phyloP scores from a whole-genome alignment of 73 alveolate species.

The Durusdinium trenchii region DNA sequence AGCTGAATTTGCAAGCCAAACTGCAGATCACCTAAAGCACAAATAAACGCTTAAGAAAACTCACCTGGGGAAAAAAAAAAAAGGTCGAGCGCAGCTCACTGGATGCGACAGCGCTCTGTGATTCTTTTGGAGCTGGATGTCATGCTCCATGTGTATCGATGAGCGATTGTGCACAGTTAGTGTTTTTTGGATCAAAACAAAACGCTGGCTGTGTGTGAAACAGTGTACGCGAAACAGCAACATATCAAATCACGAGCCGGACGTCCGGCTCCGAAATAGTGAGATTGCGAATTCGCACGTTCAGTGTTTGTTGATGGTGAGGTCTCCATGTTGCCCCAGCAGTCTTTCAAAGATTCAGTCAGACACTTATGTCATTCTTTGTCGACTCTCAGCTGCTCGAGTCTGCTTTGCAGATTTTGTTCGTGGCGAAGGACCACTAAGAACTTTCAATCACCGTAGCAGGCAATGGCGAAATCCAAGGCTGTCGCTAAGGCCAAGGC shows the following conservation, averaged over 20 bases:
- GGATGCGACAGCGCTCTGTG: neutral
- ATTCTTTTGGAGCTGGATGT: conserved; percentile 2
- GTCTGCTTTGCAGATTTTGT: too few relatives aligned
- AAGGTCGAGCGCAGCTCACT: neutral
- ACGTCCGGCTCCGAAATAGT: conserved; percentile 71
- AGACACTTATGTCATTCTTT: too few relatives aligned
- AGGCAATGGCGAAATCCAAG: neutral
- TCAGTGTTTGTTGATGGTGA: too few relatives aligned
- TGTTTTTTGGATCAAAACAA: neutral
- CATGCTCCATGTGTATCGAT: neutral
- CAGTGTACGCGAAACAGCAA: neutral
- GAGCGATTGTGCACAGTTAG: neutral
- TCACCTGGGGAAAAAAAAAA: neutral
- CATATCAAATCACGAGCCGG: neutral
- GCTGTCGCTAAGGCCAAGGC: neutral
- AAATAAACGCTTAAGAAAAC: conserved; percentile 58
- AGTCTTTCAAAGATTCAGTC: neutral
- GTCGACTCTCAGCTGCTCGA: too few relatives aligned
- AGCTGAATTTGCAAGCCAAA: too few relatives aligned
- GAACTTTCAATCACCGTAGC: too few relatives aligned
- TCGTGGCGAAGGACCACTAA: too few relatives aligned
- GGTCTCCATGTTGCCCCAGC: neutral
- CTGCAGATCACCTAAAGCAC: too few relatives aligned
- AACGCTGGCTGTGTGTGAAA: neutral
- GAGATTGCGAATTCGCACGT: neutral